These are phyloP conservation scores for Glycine soja DNA, from an alignment of 306 rosid genomes.

Conservation along the genomic window DNA sequence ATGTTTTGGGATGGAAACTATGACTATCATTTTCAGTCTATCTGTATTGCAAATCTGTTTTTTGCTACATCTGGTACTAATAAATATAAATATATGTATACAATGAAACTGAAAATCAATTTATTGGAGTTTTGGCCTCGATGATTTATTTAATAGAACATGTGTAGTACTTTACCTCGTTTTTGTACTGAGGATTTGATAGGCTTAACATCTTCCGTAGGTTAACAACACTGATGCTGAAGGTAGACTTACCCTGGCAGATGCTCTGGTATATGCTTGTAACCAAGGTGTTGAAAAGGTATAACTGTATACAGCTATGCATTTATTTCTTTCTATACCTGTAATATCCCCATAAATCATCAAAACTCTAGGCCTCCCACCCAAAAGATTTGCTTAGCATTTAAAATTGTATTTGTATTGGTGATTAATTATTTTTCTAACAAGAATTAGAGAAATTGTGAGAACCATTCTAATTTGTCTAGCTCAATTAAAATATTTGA, in stretches of 20 bases:
- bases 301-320: constrained; percentile 21
- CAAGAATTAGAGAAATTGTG: constrained; percentile 6
- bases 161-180: constrained; percentile 3
- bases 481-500: constrained; percentile 16
- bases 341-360: constrained; percentile 18
- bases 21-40: constrained; percentile 24
- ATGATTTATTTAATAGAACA: constrained; percentile 20
- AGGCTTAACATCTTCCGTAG: constrained; percentile 55
- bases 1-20: constrained; percentile 31
- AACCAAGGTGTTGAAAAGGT: constrained; percentile 99
- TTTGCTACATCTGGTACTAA: constrained; percentile 25
- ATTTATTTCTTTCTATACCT: constrained; percentile 40
- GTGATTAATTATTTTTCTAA: not conserved
- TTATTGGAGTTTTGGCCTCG: constrained; percentile 16
- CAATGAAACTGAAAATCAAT: constrained; percentile 12
- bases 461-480: not conserved
- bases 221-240: constrained; percentile 99
- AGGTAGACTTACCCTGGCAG: constrained; percentile 98
- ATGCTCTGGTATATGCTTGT: constrained; percentile 93
- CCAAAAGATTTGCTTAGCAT: not conserved
- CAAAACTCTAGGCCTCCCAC: not conserved
- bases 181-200: constrained; percentile 34
- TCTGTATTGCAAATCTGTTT: constrained; percentile 12
- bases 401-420: constrained; percentile 13
- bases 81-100: not conserved